A percentile compares a stretch with the other conserved stretches of the same genome.
Conservation (phyloP, 768 basidiomycete species). For the Lyophyllum atratum region DNA sequence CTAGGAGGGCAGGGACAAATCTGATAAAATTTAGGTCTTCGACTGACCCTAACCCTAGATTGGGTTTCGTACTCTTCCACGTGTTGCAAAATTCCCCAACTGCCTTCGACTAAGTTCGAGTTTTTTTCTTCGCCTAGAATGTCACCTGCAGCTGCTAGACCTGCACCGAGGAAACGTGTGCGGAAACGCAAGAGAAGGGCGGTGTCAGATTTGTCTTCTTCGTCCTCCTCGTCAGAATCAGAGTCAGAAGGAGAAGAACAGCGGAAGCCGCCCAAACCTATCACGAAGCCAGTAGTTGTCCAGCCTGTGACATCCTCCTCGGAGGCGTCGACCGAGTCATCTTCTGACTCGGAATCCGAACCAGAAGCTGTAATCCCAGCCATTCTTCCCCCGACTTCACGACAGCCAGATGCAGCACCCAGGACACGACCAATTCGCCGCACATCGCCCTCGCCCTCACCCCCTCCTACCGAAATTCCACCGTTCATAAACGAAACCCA, state of each 20-base stretch:
- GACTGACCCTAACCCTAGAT: slow-evolving; percentile 11
- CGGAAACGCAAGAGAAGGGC: slow-evolving; percentile 59
- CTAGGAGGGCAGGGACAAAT: not conserved
- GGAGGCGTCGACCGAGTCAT: slow-evolving; percentile 32
- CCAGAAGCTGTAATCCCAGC: slow-evolving; percentile 4
- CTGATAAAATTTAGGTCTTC: not conserved
- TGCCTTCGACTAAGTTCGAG: not conserved
- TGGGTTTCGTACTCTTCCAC: not conserved
- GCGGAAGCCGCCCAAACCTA: slow-evolving; percentile 11
- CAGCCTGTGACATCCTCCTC: slow-evolving; percentile 17
- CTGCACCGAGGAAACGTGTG: slow-evolving; percentile 44
- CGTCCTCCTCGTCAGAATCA: slow-evolving; percentile 41
- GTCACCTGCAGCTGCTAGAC: slow-evolving; percentile 30
- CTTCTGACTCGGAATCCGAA: slow-evolving; percentile 13
- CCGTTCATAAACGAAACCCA: slow-evolving; percentile 51
- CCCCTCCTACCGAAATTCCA: slow-evolving; percentile 50
- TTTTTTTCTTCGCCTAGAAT: not conserved
- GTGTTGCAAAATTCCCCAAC: not conserved
- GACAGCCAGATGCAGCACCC: slow-evolving; percentile 14
- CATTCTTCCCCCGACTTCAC: slow-evolving; percentile 13
- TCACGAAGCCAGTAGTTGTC: not conserved
- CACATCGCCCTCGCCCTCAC: slow-evolving; percentile 44
- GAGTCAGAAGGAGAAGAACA: slow-evolving; percentile 26
- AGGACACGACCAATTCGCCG: slow-evolving; percentile 20
- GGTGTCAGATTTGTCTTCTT: slow-evolving; percentile 41